Evolutionary conservation across 1,284 basidiomycete genomes (phyloP).

Genomic region (Heterobasidion occidentale): DNA sequence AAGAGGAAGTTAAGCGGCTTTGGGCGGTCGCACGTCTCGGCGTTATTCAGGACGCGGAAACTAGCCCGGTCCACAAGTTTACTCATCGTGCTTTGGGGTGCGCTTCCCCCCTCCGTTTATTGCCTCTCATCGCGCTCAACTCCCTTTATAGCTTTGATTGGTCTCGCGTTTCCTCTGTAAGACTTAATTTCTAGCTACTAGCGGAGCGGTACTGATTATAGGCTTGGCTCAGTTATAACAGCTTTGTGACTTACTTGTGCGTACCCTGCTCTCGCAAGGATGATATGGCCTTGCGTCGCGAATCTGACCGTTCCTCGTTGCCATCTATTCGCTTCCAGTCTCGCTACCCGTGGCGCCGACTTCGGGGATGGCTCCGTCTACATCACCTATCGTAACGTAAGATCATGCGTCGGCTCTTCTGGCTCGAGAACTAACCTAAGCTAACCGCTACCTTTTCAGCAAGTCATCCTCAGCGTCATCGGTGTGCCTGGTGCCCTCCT

Average conservation of each 20-base stretch:
- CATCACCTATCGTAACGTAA: conserved; percentile 61
- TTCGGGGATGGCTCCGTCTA: conserved; percentile 57
- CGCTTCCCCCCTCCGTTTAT: conserved; percentile 8
- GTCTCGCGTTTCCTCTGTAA: conserved; percentile 66
- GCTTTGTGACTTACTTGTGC: conserved; percentile 56
- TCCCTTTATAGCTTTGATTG: conserved; percentile 49
- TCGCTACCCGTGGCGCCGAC: conserved; percentile 49
- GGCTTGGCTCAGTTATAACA: conserved; percentile 37
- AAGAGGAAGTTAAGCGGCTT: conserved; percentile 36
- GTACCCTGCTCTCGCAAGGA: conserved; percentile 14
- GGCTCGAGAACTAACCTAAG: background rate
- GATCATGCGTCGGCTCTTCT: conserved; percentile 11
- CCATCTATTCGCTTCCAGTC: conserved; percentile 22
- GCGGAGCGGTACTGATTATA: background rate
- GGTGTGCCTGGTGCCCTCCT: conserved; percentile 61
- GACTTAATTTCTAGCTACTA: conserved; percentile 9
- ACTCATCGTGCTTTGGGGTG: conserved; percentile 56
- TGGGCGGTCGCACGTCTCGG: conserved; percentile 37
- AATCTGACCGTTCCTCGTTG: background rate
- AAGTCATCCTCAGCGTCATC: conserved; percentile 60
- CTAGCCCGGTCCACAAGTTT: conserved; percentile 56
- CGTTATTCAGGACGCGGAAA: conserved; percentile 56
- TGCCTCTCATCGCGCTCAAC: background rate
- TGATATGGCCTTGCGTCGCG: background rate
- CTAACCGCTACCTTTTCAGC: conserved; percentile 24